Percentiles rank a stretch among this genome's conserved stretches.
phyloP scores from a whole-genome alignment of 2,329 filamentous ascomycete genomes.

The Nakataea oryzae region DNA sequence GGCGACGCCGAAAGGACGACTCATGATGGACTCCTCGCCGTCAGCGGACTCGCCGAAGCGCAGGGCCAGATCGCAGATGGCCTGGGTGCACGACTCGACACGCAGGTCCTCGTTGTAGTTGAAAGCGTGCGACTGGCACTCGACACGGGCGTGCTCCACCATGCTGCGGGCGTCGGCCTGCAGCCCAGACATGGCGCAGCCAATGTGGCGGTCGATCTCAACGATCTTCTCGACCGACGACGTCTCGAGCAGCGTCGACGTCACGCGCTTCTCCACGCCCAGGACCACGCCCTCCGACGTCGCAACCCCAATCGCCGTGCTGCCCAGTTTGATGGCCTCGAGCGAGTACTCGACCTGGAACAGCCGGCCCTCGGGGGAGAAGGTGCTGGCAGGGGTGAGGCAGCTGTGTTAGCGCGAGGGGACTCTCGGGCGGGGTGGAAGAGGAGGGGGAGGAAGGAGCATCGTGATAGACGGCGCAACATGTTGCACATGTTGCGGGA shows the following conservation, averaged over 20 bases:
- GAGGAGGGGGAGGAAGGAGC: background rate
- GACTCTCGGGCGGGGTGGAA: slow-evolving; percentile 6
- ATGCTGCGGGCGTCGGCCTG: slow-evolving; percentile 97
- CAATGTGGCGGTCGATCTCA: slow-evolving; percentile 97
- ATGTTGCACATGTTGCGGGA: background rate
- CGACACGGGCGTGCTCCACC: slow-evolving; percentile 96
- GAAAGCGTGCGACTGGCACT: slow-evolving; percentile 94
- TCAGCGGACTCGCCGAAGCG: slow-evolving; percentile 96
- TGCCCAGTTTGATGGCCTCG: slow-evolving; percentile 98
- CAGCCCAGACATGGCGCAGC: slow-evolving; percentile 95
- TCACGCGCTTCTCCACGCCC: slow-evolving; percentile 98
- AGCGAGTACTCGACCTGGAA: slow-evolving; percentile 99
- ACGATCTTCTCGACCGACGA: slow-evolving; percentile 99
- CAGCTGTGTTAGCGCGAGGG: background rate
- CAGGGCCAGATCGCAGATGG: slow-evolving; percentile 93
- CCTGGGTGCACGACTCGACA: slow-evolving; percentile 96
- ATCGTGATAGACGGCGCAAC: background rate
- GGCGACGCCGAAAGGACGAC: slow-evolving; percentile 90
- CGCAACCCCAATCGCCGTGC: slow-evolving; percentile 94
- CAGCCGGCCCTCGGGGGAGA: slow-evolving; percentile 97
- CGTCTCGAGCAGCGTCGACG: slow-evolving; percentile 91
- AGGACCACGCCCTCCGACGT: slow-evolving; percentile 93
- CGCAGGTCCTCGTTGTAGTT: slow-evolving; percentile 93
- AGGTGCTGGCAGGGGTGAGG: slow-evolving; percentile 55
- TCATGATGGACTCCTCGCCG: slow-evolving; percentile 98